Percentiles rank a stretch among this genome's conserved stretches.
These are phyloP conservation scores for Furcasterigmium sp. DNA, from an alignment of 2,329 filamentous ascomycete genomes.

Conservation along the genomic window DNA sequence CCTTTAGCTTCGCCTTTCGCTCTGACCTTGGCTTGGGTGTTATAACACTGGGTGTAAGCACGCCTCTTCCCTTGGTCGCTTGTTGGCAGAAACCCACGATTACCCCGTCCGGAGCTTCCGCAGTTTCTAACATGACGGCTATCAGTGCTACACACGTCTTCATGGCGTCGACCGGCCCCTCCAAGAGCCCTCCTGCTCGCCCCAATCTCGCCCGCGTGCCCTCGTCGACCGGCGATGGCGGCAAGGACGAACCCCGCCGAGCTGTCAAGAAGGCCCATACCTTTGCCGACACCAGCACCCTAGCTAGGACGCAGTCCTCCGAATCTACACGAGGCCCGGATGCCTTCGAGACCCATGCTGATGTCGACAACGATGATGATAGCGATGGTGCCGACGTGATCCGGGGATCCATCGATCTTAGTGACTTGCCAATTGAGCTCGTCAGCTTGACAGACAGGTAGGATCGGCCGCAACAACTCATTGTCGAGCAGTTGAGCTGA, in stretches of 20 bases:
- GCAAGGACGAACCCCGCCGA: background rate
- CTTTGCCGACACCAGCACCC: background rate
- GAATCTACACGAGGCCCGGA: constrained; percentile 29
- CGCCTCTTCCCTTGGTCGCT: too few relatives aligned
- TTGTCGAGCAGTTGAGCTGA: constrained; percentile 13
- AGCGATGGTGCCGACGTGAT: constrained; percentile 38
- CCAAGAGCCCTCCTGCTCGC: constrained; percentile 21
- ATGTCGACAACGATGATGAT: constrained; percentile 35
- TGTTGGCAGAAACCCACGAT: too few relatives aligned
- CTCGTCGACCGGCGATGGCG: constrained; percentile 16
- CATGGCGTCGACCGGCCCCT: constrained; percentile 27
- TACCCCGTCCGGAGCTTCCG: too few relatives aligned
- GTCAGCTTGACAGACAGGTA: constrained; percentile 85
- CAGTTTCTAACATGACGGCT: constrained; percentile 6
- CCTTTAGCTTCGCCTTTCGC: background rate
- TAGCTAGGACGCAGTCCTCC: constrained; percentile 10
- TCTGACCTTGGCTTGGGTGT: background rate
- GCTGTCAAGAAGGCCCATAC: background rate
- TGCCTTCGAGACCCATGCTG: constrained; percentile 42
- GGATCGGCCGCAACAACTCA: constrained; percentile 9
- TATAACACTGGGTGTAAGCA: background rate
- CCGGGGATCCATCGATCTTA: constrained; percentile 63
- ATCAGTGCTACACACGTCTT: constrained; percentile 9
- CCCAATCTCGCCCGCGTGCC: constrained; percentile 21
- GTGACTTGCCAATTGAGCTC: constrained; percentile 91